These are phyloP conservation scores for Colletotrichum sp. DNA, from an alignment of 2,329 filamentous ascomycete species.

Conservation along the genomic window DNA sequence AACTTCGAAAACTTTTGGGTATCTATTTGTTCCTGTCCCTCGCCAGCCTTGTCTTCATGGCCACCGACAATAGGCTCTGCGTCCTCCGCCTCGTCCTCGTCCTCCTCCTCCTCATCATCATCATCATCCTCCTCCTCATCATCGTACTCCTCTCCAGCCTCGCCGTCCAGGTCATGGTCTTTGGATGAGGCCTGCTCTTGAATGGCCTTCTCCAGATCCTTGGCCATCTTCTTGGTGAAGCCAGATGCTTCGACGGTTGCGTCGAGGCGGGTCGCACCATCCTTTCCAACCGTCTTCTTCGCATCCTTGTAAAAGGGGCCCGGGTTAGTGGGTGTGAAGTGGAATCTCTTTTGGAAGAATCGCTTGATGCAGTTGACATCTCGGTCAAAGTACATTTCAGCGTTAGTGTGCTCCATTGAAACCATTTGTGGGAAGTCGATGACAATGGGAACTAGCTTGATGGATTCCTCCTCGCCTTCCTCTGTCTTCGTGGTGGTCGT, in stretches of 20 bases:
- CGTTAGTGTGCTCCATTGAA: conserved; percentile 91
- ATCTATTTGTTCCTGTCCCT: conserved; percentile 28
- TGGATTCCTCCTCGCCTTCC: conserved; percentile 43
- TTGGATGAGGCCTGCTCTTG: conserved; percentile 69
- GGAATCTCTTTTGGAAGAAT: conserved; percentile 89
- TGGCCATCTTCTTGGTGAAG: conserved; percentile 96
- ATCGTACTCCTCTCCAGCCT: conserved; percentile 33
- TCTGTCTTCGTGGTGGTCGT: conserved; percentile 36
- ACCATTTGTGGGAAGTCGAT: conserved; percentile 99
- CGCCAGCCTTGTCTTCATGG: conserved; percentile 20
- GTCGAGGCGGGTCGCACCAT: conserved; percentile 75
- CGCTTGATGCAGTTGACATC: conserved; percentile 95
- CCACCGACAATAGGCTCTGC: conserved; percentile 19
- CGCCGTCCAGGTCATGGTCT: conserved; percentile 39
- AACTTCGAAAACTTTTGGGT: conserved; percentile 20
- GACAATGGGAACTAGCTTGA: conserved; percentile 76
- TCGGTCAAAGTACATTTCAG: conserved; percentile 96
- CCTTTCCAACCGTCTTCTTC: conserved; percentile 72
- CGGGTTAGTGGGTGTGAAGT: conserved; percentile 80
- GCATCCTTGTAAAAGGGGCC: conserved; percentile 89
- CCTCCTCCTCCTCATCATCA: conserved; percentile 10
- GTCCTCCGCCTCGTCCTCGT: conserved; percentile 30
- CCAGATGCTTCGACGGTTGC: conserved; percentile 90
- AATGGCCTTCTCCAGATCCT: conserved; percentile 91
- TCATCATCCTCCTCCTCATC: conserved; percentile 24